Percentiles rank a stretch among this genome's conserved stretches.
phyloP scores from a whole-genome alignment of 768 basidiomycete genomes.

The Leccinellum albellum region DNA sequence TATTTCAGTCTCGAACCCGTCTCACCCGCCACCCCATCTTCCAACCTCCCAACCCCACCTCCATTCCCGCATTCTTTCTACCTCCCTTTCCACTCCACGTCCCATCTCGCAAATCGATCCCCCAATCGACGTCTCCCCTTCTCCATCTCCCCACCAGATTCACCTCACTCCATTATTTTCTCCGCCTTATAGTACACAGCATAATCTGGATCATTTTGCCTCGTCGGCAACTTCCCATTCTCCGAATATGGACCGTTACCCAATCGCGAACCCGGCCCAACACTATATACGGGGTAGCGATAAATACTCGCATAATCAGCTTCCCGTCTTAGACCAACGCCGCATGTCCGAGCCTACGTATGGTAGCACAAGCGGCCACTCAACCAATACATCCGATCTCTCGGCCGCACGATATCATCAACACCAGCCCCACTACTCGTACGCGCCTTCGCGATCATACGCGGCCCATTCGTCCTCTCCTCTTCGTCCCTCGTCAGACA shows the following conservation, averaged over 20 bases:
- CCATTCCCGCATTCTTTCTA: slow-evolving; percentile 7
- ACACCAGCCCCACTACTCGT: slow-evolving; percentile 39
- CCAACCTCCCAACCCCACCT: slow-evolving; percentile 15
- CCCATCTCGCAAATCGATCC: background rate
- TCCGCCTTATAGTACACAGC: slow-evolving; percentile 40
- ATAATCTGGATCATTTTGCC: slow-evolving; percentile 44
- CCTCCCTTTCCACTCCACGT: background rate
- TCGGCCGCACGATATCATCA: slow-evolving; percentile 37
- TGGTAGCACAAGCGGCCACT: slow-evolving; percentile 36
- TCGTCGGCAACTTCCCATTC: slow-evolving; percentile 38
- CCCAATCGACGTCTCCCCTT: slow-evolving; percentile 19
- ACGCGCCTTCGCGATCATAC: slow-evolving; percentile 32
- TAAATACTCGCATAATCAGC: slow-evolving; percentile 34
- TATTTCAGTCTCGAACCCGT: slow-evolving; percentile 14
- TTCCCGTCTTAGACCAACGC: slow-evolving; percentile 49
- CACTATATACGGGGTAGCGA: slow-evolving; percentile 39
- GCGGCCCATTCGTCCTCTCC: slow-evolving; percentile 39
- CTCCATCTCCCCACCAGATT: slow-evolving; percentile 44
- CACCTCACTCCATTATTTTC: slow-evolving; percentile 38
- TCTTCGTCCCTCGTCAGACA: slow-evolving; percentile 43
- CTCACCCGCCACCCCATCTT: slow-evolving; percentile 19
- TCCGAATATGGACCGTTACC: slow-evolving; percentile 40
- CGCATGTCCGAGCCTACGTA: slow-evolving; percentile 68
- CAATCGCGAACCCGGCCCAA: slow-evolving; percentile 35
- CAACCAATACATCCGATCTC: slow-evolving; percentile 32